These are phyloP conservation scores for Kwoniella europaea DNA, from an alignment of 768 basidiomycete genomes.

Conservation along the genomic window DNA sequence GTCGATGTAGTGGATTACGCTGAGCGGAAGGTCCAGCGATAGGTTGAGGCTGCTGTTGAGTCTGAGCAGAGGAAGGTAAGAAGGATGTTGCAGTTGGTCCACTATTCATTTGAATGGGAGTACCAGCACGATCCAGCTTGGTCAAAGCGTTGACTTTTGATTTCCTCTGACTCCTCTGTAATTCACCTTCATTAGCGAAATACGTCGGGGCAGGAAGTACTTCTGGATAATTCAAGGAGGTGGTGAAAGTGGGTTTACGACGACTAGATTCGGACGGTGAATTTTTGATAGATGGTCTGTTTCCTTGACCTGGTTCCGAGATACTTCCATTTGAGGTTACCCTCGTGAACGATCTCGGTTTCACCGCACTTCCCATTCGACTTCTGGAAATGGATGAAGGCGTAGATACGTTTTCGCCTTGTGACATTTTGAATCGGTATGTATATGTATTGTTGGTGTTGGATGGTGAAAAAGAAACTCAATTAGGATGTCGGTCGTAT, in stretches of 20 bases:
- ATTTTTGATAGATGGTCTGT: conserved; percentile 7
- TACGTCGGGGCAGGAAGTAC: conserved; percentile 27
- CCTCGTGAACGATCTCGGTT: background rate
- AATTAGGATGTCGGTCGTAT: background rate
- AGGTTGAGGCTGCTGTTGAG: conserved; percentile 10
- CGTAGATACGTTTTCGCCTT: background rate
- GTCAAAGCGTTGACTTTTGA: conserved; percentile 50
- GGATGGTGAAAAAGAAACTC: background rate
- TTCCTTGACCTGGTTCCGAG: background rate
- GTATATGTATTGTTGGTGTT: background rate
- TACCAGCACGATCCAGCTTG: conserved; percentile 43
- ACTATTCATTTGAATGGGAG: conserved; percentile 20
- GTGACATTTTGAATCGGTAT: conserved; percentile 5
- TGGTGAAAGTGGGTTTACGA: conserved; percentile 40
- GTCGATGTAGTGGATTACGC: conserved; percentile 50
- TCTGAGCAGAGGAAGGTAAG: conserved; percentile 31
- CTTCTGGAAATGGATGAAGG: background rate
- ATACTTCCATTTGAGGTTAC: background rate
- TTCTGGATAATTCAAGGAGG: conserved; percentile 43
- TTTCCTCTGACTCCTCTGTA: conserved; percentile 46
- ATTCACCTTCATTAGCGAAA: conserved; percentile 34
- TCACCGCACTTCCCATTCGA: conserved; percentile 1
- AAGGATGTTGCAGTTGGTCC: conserved; percentile 44
- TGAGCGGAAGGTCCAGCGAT: conserved; percentile 33
- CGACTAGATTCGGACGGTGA: conserved; percentile 19